Conservation (phyloP, 768 basidiomycete genomes). For the Suillus paluster region DNA sequence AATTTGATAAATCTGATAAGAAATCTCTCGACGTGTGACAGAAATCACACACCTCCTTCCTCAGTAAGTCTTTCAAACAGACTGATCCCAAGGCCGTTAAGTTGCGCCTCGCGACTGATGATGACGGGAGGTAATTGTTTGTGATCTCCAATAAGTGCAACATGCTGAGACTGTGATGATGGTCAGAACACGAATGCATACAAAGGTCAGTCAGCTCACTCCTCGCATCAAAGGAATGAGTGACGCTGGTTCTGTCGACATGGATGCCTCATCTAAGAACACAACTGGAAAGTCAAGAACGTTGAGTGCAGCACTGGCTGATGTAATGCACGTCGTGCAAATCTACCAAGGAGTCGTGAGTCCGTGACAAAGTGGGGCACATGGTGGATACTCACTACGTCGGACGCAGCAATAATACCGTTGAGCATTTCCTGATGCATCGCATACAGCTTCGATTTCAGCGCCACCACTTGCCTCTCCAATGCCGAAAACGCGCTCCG, state of each 20-base stretch:
- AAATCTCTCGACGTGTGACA: constrained; percentile 4
- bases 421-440: constrained; percentile 65
- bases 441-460: constrained; percentile 52
- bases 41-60: constrained; percentile 66
- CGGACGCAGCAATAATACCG: constrained; percentile 65
- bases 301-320: constrained; percentile 66
- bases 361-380: constrained; percentile 9
- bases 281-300: constrained; percentile 90
- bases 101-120: constrained; percentile 71
- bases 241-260: constrained; percentile 94
- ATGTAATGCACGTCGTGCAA: constrained; percentile 87
- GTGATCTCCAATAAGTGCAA: constrained; percentile 95
- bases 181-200: constrained; percentile 14
- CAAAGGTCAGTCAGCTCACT: constrained; percentile 51
- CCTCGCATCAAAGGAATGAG: constrained; percentile 95
- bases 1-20: constrained; percentile 15
- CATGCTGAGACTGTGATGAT: constrained; percentile 66
- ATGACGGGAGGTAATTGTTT: constrained; percentile 94
- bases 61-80: constrained; percentile 90
- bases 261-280: constrained; percentile 93
- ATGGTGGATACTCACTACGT: constrained; percentile 62
- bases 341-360: constrained; percentile 49
- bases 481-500: constrained; percentile 24
- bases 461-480: constrained; percentile 36
- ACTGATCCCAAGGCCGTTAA: constrained; percentile 75